A percentile compares a stretch with the other conserved stretches of the same genome.
These are phyloP conservation scores for Cordyceps militaris DNA, from an alignment of 2,329 filamentous ascomycete genomes.

Conservation along the genomic window DNA sequence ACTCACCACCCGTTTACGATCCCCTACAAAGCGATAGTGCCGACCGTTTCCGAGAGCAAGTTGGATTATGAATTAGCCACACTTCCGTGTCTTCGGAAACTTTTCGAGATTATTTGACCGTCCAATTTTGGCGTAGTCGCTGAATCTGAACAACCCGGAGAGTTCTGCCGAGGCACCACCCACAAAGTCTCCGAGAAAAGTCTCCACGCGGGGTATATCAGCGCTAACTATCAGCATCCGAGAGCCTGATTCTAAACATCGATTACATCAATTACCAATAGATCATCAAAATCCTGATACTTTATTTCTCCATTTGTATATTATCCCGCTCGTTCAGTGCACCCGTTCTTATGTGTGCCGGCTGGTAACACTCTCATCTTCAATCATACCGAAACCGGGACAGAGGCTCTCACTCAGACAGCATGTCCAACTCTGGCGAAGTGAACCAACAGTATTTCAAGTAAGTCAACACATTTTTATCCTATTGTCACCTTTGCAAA, in stretches of 20 bases:
- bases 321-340: background rate
- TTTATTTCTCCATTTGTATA: too few species aligned
- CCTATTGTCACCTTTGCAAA: background rate
- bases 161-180: background rate
- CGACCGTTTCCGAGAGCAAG: too few species aligned
- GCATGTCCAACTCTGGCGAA: constrained; percentile 27
- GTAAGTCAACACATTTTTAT: constrained; percentile 25
- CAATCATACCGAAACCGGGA: background rate
- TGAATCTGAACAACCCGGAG: background rate
- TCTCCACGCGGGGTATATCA: constrained; percentile 6
- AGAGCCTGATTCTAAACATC: background rate
- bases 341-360: background rate
- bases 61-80: too few species aligned
- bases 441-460: constrained; percentile 37
- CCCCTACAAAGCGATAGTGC: too few species aligned
- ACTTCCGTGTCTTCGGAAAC: background rate
- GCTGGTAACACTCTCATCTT: background rate
- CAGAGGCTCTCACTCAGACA: constrained; percentile 1
- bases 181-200: constrained; percentile 9
- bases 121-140: background rate
- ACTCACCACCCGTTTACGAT: too few species aligned
- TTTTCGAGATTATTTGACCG: background rate
- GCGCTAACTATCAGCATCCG: background rate
- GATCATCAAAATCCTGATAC: too few species aligned
- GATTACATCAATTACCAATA: background rate